Percentiles rank a stretch among this genome's conserved stretches.
Conservation (phyloP, 108 stramenopile genomes). For the Chaetoceros muelleri region DNA sequence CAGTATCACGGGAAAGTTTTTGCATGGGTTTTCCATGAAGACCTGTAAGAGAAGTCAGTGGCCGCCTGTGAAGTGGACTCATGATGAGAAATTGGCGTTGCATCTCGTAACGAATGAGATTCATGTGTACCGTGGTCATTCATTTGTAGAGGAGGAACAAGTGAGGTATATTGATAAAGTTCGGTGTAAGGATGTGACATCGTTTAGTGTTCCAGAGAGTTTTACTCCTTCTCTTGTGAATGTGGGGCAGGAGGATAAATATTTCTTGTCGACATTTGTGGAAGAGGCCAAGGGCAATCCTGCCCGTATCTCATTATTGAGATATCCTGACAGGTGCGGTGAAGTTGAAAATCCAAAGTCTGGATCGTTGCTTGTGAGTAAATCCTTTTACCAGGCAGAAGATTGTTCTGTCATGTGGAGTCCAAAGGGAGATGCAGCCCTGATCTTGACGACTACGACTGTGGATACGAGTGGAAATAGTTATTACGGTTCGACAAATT, state of each 20-base stretch:
- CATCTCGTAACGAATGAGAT: slow-evolving; percentile 62
- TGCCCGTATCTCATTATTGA: slow-evolving; percentile 53
- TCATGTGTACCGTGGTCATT: slow-evolving; percentile 43
- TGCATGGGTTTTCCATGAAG: slow-evolving; percentile 59
- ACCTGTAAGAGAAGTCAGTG: slow-evolving; percentile 51
- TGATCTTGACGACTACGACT: slow-evolving; percentile 76
- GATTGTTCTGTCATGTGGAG: slow-evolving; percentile 64
- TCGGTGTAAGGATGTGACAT: slow-evolving; percentile 37
- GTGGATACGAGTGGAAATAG: slow-evolving; percentile 88
- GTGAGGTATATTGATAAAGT: slow-evolving; percentile 44
- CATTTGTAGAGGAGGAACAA: slow-evolving; percentile 19
- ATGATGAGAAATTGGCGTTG: slow-evolving; percentile 72
- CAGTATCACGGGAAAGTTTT: slow-evolving; percentile 26
- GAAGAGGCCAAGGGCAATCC: slow-evolving; percentile 87
- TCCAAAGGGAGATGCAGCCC: slow-evolving; percentile 64
- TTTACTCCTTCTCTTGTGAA: slow-evolving; percentile 1
- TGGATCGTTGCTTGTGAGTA: slow-evolving; percentile 46
- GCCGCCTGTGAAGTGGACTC: slow-evolving; percentile 85
- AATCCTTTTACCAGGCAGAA: slow-evolving; percentile 73
- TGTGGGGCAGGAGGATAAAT: slow-evolving; percentile 8
- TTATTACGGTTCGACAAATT: slow-evolving; percentile 90
- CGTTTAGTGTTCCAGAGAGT: slow-evolving; percentile 41
- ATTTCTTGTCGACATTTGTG: slow-evolving; percentile 69
- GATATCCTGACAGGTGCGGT: slow-evolving; percentile 39
- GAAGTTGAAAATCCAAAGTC: slow-evolving; percentile 6